These are phyloP conservation scores for Dipteronia sinensis DNA, from an alignment of 345 rosid genomes.

Conservation along the genomic window DNA sequence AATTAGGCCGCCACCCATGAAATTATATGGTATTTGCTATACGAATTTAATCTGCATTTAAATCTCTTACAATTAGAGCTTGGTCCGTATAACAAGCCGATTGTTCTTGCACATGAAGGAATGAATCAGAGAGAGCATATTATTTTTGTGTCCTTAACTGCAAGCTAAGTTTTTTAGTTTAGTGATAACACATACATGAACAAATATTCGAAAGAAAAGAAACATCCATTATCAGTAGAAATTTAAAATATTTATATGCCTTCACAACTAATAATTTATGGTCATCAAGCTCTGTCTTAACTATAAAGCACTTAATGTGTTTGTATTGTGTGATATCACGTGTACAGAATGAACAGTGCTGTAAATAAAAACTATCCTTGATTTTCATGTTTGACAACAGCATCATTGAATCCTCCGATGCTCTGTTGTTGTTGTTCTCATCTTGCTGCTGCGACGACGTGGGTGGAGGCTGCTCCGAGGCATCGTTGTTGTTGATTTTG, in stretches of 20 bases:
- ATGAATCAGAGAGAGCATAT: not conserved
- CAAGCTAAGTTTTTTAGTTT: not conserved
- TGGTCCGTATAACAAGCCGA: not conserved
- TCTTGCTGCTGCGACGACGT: not conserved
- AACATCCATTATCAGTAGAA: not conserved
- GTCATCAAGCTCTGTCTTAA: not conserved
- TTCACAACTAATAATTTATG: not conserved
- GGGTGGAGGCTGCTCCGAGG: conserved; percentile 19
- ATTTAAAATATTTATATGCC: not conserved
- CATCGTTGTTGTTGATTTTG: conserved; percentile 46
- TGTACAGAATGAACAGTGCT: not conserved
- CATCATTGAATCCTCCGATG: conserved; percentile 20
- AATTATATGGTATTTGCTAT: not conserved
- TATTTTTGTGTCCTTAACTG: not conserved
- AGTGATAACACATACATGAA: no score
- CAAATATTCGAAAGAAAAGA: no score
- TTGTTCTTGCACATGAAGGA: no score
- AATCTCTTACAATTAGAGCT: not conserved
- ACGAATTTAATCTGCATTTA: not conserved
- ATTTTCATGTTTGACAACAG: not conserved
- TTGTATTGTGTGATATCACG: not conserved
- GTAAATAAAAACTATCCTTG: not conserved
- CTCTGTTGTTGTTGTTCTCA: conserved; percentile 18
- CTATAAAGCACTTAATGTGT: not conserved
- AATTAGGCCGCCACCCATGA: not conserved